Conservation (phyloP, 75 land plant genomes). For the Sequoiadendron giganteum region DNA sequence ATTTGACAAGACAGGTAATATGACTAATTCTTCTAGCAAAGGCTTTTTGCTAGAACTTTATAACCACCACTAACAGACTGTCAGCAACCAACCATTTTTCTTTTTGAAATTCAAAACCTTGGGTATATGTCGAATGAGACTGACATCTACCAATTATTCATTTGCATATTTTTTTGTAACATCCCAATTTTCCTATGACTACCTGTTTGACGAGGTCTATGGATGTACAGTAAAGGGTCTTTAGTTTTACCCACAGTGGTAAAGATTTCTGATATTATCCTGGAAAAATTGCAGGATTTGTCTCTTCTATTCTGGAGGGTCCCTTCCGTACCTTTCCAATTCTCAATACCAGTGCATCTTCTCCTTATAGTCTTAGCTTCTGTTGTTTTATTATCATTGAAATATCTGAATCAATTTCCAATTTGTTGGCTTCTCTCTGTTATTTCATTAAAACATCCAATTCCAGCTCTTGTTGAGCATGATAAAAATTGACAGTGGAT, state of each 20-base stretch:
- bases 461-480: background rate
- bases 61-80: background rate
- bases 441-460: background rate
- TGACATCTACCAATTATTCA: background rate
- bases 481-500: background rate
- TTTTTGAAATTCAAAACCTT: background rate
- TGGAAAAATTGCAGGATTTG: background rate
- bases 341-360: background rate
- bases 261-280: background rate
- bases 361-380: background rate
- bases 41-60: background rate
- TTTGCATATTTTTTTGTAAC: background rate
- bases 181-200: background rate
- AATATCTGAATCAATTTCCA: background rate
- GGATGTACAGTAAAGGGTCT: background rate
- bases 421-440: background rate
- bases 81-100: background rate
- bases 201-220: background rate
- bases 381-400: background rate
- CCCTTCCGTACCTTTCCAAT: background rate
- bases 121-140: background rate
- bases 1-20: background rate
- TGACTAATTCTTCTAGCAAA: background rate
- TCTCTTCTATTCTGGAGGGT: background rate
- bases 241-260: background rate